A percentile compares a stretch with the other conserved stretches of the same genome.
phyloP scores from a whole-genome alignment of 441 rosid species.

The Gossypium trilobum region DNA sequence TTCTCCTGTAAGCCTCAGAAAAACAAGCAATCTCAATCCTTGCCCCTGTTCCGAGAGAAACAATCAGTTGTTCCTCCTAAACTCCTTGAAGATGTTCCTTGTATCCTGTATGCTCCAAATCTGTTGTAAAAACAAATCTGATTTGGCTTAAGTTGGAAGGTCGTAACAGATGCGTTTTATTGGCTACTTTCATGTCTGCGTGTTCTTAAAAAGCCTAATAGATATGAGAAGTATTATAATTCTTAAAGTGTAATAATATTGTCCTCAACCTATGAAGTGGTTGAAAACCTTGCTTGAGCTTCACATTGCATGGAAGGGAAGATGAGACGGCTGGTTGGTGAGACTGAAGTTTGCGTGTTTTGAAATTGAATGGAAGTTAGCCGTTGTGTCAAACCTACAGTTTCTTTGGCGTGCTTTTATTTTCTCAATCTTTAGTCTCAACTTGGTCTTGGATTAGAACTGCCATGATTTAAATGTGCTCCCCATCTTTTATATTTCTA shows the following conservation, averaged over 20 bases:
- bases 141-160: background rate
- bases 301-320: background rate
- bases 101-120: conserved; percentile 10
- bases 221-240: background rate
- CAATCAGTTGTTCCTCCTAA: background rate
- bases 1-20: background rate
- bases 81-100: conserved; percentile 21
- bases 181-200: conserved; percentile 13
- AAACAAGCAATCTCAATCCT: background rate
- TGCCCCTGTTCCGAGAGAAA: background rate
- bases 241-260: background rate
- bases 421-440: background rate
- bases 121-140: no score
- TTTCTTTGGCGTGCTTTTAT: background rate
- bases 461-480: background rate
- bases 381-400: background rate
- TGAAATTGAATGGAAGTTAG: conserved; percentile 49
- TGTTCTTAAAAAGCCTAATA: background rate
- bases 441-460: background rate
- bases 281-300: background rate
- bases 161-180: background rate
- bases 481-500: background rate
- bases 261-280: background rate
- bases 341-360: conserved; percentile 5
- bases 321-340: conserved; percentile 27